Conservation (phyloP, 495 filamentous ascomycete genomes). For the Trichoderma orchidacearum region DNA sequence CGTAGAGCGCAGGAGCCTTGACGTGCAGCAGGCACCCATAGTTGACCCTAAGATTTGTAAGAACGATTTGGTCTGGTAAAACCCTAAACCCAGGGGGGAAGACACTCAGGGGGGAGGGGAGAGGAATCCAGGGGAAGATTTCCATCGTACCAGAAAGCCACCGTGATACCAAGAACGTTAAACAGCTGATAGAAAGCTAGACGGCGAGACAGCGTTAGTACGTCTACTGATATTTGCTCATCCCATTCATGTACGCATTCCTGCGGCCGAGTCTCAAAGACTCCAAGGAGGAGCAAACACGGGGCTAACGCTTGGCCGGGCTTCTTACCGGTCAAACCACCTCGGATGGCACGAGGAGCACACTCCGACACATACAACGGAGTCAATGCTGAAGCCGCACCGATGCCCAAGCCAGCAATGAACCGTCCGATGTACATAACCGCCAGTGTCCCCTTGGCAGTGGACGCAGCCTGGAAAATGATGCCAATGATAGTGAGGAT, state of each 20-base stretch:
- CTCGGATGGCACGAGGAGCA: slow-evolving; percentile 57
- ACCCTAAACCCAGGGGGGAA: too few species aligned
- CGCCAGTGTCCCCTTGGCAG: slow-evolving; percentile 25
- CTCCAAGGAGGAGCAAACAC: not conserved
- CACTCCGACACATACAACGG: slow-evolving; percentile 50
- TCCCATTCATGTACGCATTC: not conserved
- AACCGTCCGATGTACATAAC: slow-evolving; percentile 56
- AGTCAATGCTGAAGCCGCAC: slow-evolving; percentile 49
- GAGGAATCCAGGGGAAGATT: slow-evolving; percentile 9
- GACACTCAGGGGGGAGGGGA: too few species aligned
- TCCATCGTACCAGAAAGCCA: slow-evolving; percentile 39
- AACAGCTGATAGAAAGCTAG: slow-evolving; percentile 56
- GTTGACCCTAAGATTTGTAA: slow-evolving; percentile 40
- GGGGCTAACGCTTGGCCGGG: too few species aligned
- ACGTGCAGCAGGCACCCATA: slow-evolving; percentile 43
- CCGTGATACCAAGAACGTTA: slow-evolving; percentile 47
- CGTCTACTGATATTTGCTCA: too few species aligned
- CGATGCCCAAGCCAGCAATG: slow-evolving; percentile 52
- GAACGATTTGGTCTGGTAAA: not conserved
- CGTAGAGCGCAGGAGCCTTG: slow-evolving; percentile 36
- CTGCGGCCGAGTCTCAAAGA: not conserved
- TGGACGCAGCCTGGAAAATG: slow-evolving; percentile 22
- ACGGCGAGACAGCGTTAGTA: not conserved
- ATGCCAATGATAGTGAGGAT: slow-evolving; percentile 25
- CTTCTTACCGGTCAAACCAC: slow-evolving; percentile 38